These are phyloP conservation scores for Leccinum aurantiacum DNA, from an alignment of 768 basidiomycete species.

Conservation along the genomic window DNA sequence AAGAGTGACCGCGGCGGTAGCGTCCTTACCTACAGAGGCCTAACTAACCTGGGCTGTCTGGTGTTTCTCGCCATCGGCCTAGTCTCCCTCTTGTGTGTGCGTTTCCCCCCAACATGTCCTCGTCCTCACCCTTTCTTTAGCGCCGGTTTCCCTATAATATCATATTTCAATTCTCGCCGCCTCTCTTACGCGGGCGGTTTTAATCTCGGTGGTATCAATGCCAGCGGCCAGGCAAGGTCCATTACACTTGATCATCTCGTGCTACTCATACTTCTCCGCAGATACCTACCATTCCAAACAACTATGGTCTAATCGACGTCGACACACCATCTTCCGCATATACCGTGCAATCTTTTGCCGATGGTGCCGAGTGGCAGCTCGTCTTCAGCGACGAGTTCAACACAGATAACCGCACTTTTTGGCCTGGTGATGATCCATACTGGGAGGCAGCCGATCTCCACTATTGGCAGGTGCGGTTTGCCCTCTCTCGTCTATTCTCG, in stretches of 20 bases:
- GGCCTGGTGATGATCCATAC: constrained; percentile 83
- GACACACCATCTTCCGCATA: constrained; percentile 68
- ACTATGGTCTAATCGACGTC: constrained; percentile 70
- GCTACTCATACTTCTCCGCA: constrained; percentile 19
- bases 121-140: constrained; percentile 32
- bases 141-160: constrained; percentile 63
- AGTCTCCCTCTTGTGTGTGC: constrained; percentile 58
- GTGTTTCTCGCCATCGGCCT: constrained; percentile 52
- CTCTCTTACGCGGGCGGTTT: constrained; percentile 59
- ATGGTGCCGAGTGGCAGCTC: constrained; percentile 58
- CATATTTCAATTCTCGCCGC: constrained; percentile 48
- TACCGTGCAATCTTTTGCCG: constrained; percentile 50
- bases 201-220: constrained; percentile 76
- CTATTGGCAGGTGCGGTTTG: constrained; percentile 61
- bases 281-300: constrained; percentile 61
- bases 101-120: not conserved
- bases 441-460: constrained; percentile 85
- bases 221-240: constrained; percentile 59
- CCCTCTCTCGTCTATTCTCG: not conserved
- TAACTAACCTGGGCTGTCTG: constrained; percentile 72
- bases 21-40: constrained; percentile 66
- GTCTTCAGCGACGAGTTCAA: constrained; percentile 93
- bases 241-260: not conserved
- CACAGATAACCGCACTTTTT: constrained; percentile 69
- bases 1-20: constrained; percentile 54